Base-by-base conservation (phyloP, 805 yeast species). In the Saturnispora sekii region DNA sequence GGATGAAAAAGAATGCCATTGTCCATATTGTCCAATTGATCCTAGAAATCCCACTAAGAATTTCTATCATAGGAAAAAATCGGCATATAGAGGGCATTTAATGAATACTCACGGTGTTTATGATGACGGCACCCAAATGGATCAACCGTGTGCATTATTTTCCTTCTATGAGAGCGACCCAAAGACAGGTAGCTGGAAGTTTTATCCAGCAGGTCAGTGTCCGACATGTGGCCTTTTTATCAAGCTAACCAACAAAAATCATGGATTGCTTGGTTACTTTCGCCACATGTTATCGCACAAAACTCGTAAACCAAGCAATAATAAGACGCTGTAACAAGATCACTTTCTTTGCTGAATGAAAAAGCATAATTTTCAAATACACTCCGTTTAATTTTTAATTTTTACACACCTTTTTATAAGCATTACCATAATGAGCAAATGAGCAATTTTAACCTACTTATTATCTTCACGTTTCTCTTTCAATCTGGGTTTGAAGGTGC, bases 81-180 rank as follows among this genome's bases (percentile, higher is more conserved):
- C 53, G 16, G 38, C 51, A 2, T 50, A 50, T 14, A 44, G 53
- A 37, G 53, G 53, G 3, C 53, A 50, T 33, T 32, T 50, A 38
- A 45, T 50, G 35, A 50, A 50, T 26, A 50, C 53, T 5, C 53
- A 50, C 37, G 53, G 53, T 3, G 41, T 50, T 30, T 48, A 45
- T 40, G 51, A 49, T 12, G 47, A 43, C 28, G 53, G 51, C 5
- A 14, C 30, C 1, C 26, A 12, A 5, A 31, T 36, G 35, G 36
- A 43, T 32, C 5, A 43, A 14, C 51, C 53, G 2, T n/a, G 15
- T 14, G 10, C 12, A 11, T 35, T 42, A 10, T 16, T 31, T n/a
- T 30, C 32, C 10, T 38, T 47, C 26, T 50, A 43, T 40, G 52
- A 49, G 31, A 43, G 16, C 17, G 50, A 38, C 26, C 43, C 40